Conservation (phyloP, 495 filamentous ascomycete genomes). For the Hypoxylon lienhwacheense region DNA sequence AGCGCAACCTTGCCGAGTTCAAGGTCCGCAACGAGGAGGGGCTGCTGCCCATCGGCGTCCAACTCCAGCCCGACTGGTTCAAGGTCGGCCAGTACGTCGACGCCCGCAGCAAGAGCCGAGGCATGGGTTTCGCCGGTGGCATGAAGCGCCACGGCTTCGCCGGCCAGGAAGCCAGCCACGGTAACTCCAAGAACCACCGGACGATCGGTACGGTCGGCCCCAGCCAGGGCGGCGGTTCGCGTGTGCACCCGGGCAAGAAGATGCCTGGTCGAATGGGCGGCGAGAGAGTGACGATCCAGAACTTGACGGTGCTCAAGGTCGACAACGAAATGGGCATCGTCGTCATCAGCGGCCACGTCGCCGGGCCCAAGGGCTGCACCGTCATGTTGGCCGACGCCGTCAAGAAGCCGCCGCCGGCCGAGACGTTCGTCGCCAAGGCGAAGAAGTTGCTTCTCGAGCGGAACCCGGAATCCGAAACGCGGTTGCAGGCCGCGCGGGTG, state of each 20-base stretch:
- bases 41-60: conserved; percentile 69
- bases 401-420: conserved; percentile 81
- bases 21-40: conserved; percentile 72
- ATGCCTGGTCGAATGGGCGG: conserved; percentile 97
- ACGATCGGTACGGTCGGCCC: conserved; percentile 85
- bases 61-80: conserved; percentile 83
- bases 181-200: conserved; percentile 88
- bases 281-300: conserved; percentile 82
- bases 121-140: conserved; percentile 91
- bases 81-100: conserved; percentile 88
- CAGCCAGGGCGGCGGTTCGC: conserved; percentile 85
- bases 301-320: conserved; percentile 83
- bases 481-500: conserved; percentile 44
- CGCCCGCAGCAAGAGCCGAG: conserved; percentile 72
- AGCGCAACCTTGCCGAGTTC: conserved; percentile 82
- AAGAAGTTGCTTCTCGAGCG: conserved; percentile 42
- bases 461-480: conserved; percentile 42
- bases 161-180: conserved; percentile 90
- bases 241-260: conserved; percentile 92
- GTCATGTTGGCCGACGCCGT: conserved; percentile 89
- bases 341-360: conserved; percentile 80
- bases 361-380: conserved; percentile 78
- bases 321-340: conserved; percentile 83
- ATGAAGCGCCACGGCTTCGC: conserved; percentile 93
- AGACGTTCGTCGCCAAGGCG: conserved; percentile 47